Conservation (phyloP, 208 protist species). For the Leishmania tarentolae region DNA sequence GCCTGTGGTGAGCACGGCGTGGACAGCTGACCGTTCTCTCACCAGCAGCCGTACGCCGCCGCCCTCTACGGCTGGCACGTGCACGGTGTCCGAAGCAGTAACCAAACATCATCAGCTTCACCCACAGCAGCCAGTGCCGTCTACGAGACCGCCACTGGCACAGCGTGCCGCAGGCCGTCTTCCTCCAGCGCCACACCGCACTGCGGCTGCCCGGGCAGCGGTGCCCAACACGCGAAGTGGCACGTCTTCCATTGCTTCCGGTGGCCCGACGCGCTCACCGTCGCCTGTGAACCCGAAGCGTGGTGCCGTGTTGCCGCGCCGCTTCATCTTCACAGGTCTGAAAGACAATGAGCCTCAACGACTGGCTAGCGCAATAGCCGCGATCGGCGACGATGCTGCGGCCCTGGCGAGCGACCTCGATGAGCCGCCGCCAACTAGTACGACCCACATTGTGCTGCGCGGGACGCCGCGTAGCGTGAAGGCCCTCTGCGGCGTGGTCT, state of each 20-base stretch:
- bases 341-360: constrained; percentile 51
- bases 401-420: constrained; percentile 59
- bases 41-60: constrained; percentile 28
- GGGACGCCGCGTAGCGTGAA: constrained; percentile 83
- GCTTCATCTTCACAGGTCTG: constrained; percentile 78
- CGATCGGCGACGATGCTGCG: constrained; percentile 51
- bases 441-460: constrained; percentile 82
- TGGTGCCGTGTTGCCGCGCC: constrained; percentile 49
- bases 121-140: constrained; percentile 3
- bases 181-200: constrained; percentile 2
- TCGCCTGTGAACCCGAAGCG: constrained; percentile 84
- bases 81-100: neutral
- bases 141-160: constrained; percentile 12
- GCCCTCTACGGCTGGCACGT: neutral
- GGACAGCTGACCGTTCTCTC: constrained; percentile 28
- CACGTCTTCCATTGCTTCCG: constrained; percentile 48
- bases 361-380: constrained; percentile 44
- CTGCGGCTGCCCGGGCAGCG: neutral
- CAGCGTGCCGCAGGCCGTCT: constrained; percentile 35
- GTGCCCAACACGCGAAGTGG: constrained; percentile 49
- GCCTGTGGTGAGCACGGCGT: constrained; percentile 26
- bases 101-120: constrained; percentile 7
- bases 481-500: constrained; percentile 79
- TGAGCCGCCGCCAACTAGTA: constrained; percentile 53
- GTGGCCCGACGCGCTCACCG: constrained; percentile 77